phyloP scores from a whole-genome alignment of 768 basidiomycete genomes.

The Tricholoma sp. region DNA sequence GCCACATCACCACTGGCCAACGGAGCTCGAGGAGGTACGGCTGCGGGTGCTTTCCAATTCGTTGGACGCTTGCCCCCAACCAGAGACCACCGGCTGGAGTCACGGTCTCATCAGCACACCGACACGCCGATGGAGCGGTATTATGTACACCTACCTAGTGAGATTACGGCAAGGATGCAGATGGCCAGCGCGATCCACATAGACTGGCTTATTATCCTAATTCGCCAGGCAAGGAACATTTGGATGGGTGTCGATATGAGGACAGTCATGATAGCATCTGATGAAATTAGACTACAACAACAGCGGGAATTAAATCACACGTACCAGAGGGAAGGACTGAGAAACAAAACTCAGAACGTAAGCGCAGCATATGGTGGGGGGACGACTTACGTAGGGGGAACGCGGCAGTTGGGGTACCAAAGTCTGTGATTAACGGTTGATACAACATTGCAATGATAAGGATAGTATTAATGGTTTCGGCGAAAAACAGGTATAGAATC shows the following conservation, averaged over 20 bases:
- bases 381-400: conserved; percentile 28
- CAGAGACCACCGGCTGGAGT: conserved; percentile 36
- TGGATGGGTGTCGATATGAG: conserved; percentile 40
- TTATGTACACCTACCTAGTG: conserved; percentile 24
- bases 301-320: neutral
- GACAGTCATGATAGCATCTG: conserved; percentile 24
- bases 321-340: conserved; percentile 24
- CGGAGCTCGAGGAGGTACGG: conserved; percentile 25
- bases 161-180: conserved; percentile 28
- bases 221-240: conserved; percentile 41
- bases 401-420: conserved; percentile 26
- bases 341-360: neutral
- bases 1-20: conserved; percentile 39
- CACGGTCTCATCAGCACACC: neutral
- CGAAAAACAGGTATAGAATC: conserved; percentile 37
- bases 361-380: conserved; percentile 10
- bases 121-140: neutral
- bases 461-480: conserved; percentile 39
- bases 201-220: conserved; percentile 34
- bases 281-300: neutral
- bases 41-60: conserved; percentile 28
- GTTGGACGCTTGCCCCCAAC: conserved; percentile 28
- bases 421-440: conserved; percentile 38
- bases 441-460: conserved; percentile 43
- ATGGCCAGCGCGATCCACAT: conserved; percentile 29